These are phyloP conservation scores for Pascua sp. DNA, from an alignment of 1,284 basidiomycete species.

Conservation along the genomic window DNA sequence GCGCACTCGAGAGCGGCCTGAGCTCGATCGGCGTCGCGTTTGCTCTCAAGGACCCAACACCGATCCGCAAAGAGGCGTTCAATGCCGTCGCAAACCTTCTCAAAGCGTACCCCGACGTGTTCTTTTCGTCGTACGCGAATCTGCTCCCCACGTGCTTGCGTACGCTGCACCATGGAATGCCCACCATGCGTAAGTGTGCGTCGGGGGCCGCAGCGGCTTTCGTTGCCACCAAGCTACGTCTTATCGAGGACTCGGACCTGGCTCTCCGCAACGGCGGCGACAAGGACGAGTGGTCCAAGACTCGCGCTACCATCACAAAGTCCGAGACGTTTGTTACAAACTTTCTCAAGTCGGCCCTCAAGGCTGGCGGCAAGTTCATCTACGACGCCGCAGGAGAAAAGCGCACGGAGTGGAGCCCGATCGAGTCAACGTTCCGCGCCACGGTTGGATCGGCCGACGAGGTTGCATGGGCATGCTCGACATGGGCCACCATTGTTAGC, in stretches of 20 bases:
- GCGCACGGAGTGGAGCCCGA: conserved; percentile 31
- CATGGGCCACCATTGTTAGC: conserved; percentile 43
- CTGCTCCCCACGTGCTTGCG: conserved; percentile 36
- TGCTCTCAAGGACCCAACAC: conserved; percentile 9
- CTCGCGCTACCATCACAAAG: conserved; percentile 19
- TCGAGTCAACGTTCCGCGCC: conserved; percentile 34
- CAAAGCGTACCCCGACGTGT: conserved; percentile 36
- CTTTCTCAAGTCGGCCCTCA: conserved; percentile 18
- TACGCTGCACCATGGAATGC: conserved; percentile 18
- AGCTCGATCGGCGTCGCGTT: conserved; percentile 20
- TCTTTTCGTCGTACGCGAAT: conserved; percentile 33
- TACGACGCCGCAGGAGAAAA: conserved; percentile 25
- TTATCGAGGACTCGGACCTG: conserved; percentile 18
- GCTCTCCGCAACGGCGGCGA: not conserved
- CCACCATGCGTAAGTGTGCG: conserved; percentile 29
- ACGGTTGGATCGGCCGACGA: conserved; percentile 29
- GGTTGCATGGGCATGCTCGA: conserved; percentile 46
- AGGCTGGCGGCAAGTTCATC: not conserved
- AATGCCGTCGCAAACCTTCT: conserved; percentile 38
- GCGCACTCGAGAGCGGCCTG: conserved; percentile 33
- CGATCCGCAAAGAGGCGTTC: conserved; percentile 37
- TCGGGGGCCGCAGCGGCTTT: conserved; percentile 31
- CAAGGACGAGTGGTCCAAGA: conserved; percentile 22
- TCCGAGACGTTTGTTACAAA: conserved; percentile 29
- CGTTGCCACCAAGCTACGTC: conserved; percentile 27